Evolutionary conservation across 2,329 filamentous ascomycete genomes (phyloP).

Genomic region (Ceratocystis huliohia): DNA sequence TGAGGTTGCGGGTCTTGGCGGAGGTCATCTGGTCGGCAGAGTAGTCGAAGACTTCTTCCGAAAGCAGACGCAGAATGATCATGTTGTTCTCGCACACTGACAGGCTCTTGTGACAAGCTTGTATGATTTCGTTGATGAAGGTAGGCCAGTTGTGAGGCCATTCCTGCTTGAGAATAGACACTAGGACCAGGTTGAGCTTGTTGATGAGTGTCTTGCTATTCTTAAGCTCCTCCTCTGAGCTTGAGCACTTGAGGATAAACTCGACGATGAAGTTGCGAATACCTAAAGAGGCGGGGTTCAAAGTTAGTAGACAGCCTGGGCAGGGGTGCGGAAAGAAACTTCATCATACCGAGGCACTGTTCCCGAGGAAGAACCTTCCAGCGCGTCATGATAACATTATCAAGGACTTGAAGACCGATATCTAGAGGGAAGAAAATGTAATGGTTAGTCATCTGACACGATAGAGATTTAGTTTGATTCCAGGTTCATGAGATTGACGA

Average conservation of each 20-base stretch:
- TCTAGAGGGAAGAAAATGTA: conserved; percentile 38
- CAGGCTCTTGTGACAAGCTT: conserved; percentile 85
- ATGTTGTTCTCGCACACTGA: conserved; percentile 99
- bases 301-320: conserved; percentile 2
- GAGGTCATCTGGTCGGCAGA: conserved; percentile 99
- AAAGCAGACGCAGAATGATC: conserved; percentile 88
- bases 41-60: conserved; percentile 97
- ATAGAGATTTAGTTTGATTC: background rate
- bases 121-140: conserved; percentile 99
- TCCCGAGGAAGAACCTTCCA: conserved; percentile 97
- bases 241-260: conserved; percentile 91
- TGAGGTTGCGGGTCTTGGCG: conserved; percentile 86
- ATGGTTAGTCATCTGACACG: conserved; percentile 12
- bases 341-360: conserved; percentile 63
- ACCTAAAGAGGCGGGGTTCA: conserved; percentile 38
- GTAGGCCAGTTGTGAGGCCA: conserved; percentile 99
- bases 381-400: conserved; percentile 96
- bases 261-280: conserved; percentile 99
- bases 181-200: conserved; percentile 94
- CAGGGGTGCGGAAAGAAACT: conserved; percentile 6
- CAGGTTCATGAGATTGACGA: background rate
- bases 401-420: conserved; percentile 86
- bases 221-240: conserved; percentile 75
- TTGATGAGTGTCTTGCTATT: conserved; percentile 82
- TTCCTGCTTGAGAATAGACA: conserved; percentile 96